Percentiles rank a stretch among this genome's conserved stretches.
Evolutionary conservation across 306 rosid species (phyloP).

Genomic region (Prunus salicina): DNA sequence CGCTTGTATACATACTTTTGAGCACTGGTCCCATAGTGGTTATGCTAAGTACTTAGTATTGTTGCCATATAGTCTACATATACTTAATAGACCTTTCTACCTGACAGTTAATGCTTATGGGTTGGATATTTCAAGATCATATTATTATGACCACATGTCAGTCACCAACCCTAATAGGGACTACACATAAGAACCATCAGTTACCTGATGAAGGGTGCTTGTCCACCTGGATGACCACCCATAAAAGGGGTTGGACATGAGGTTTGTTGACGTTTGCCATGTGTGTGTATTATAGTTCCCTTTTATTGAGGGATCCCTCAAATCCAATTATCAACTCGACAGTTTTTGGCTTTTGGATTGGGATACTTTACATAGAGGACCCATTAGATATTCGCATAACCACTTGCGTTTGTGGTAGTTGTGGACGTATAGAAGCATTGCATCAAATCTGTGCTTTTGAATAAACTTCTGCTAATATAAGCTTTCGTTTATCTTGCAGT

Average conservation of each 20-base stretch:
- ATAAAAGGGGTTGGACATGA: neutral
- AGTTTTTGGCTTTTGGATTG: neutral
- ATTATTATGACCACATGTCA: neutral
- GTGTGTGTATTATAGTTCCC: no score
- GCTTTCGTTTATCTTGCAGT: conserved; percentile 53
- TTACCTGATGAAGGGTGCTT: neutral
- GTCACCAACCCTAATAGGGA: neutral
- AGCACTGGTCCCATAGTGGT: neutral
- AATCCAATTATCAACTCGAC: neutral
- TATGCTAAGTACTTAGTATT: neutral
- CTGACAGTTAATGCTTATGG: neutral
- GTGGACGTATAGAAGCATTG: neutral
- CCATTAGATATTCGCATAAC: neutral
- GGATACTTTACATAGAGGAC: neutral
- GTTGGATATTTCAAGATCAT: no score
- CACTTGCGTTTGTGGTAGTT: neutral
- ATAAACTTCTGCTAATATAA: conserved; percentile 15
- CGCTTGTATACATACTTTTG: neutral
- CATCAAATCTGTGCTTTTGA: neutral
- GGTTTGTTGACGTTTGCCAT: no score
- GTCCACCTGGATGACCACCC: neutral
- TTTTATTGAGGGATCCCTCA: no score
- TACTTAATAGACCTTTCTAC: neutral
- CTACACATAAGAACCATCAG: neutral
- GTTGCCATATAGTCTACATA: neutral